Evolutionary conservation across 2,329 filamentous ascomycete species (phyloP), one percentile per base, ranked within the genome.

Genomic region (Myotisia sp.): DNA sequence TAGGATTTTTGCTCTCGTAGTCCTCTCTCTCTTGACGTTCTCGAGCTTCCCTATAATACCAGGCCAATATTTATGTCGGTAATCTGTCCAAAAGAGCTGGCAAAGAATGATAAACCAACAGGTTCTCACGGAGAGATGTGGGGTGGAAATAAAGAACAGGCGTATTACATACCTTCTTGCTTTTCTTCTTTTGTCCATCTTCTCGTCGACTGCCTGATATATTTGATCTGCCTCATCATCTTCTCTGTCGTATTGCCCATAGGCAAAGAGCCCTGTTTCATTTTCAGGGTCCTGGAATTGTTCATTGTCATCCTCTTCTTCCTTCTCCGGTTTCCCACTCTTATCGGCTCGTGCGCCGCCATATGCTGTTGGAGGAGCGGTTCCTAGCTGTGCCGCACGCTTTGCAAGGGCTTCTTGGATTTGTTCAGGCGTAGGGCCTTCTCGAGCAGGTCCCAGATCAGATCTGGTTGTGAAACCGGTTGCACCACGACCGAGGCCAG

Each of bases 401-500:
- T 94, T 94, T 31, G 86, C 86, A 47, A 98, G 79, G 42, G 84
- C 86, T 58, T 93, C 90, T 58, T 95, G 94, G 62, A 98, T 94
- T 62, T 95, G 87, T 55, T 98, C 90, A 50, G 94, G 87, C 41
- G 82, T 93, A 31, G 90, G 90, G 10, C 90, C 90, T 64, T 94
- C 87, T 49, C 87, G 74, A 39, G 87, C 87, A 33, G 92, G 90
- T 38, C 92, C 90, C 38, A 98, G 68, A 70, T 98, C 90, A 37
- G 87, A 95, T 50, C 92, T 76, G 26, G 90, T 98, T 10, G 90
- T 95, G 64, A 98, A 98, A 40, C 92, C 90, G 5, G 90, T 98
- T 14, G 92, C 92, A 62, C 90, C 90, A 69, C 92, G 81, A 61
- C 90, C 90, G 43, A 98, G 76, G 71, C 90, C 90, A 44, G 90